These are phyloP conservation scores for Ambispora gerdemannii DNA, from an alignment of 192 early-diverging fungal species.

Conservation along the genomic window DNA sequence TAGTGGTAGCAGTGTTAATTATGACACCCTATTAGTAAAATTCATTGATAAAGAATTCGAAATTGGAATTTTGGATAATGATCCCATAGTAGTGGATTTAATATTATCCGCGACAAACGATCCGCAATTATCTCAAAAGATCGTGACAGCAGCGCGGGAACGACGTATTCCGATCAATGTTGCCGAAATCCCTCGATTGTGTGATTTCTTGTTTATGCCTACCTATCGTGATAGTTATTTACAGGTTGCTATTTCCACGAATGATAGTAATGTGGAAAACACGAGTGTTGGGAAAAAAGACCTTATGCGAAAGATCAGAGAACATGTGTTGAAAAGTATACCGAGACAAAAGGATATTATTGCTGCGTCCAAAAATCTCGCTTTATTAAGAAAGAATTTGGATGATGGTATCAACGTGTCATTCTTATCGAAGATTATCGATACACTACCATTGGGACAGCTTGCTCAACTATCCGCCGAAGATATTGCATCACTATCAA, in stretches of 20 bases:
- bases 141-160: slow-evolving; percentile 38
- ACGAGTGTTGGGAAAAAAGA: slow-evolving; percentile 39
- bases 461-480: slow-evolving; percentile 39
- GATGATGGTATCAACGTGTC: slow-evolving; percentile 47
- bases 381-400: slow-evolving; percentile 44
- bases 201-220: slow-evolving; percentile 80
- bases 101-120: slow-evolving; percentile 45
- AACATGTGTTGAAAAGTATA: slow-evolving; percentile 57
- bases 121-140: slow-evolving; percentile 26
- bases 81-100: slow-evolving; percentile 46
- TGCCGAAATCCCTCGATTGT: slow-evolving; percentile 67
- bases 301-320: slow-evolving; percentile 60
- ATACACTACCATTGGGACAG: slow-evolving; percentile 52
- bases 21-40: too few relatives aligned
- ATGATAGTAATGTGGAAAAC: slow-evolving; percentile 68
- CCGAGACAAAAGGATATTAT: slow-evolving; percentile 52
- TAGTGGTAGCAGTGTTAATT: too few relatives aligned
- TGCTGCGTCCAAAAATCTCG: slow-evolving; percentile 58
- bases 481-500: slow-evolving; percentile 48
- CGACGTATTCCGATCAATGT: slow-evolving; percentile 71
- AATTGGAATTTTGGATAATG: slow-evolving; percentile 36
- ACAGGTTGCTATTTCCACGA: slow-evolving; percentile 79
- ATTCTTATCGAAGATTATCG: slow-evolving; percentile 56
- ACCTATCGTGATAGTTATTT: slow-evolving; percentile 64
- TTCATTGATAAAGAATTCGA: slow-evolving; percentile 46